Evolutionary conservation across 2,329 filamentous ascomycete species (phyloP).

Genomic region (Aspergillus fumigatiaffinis): DNA sequence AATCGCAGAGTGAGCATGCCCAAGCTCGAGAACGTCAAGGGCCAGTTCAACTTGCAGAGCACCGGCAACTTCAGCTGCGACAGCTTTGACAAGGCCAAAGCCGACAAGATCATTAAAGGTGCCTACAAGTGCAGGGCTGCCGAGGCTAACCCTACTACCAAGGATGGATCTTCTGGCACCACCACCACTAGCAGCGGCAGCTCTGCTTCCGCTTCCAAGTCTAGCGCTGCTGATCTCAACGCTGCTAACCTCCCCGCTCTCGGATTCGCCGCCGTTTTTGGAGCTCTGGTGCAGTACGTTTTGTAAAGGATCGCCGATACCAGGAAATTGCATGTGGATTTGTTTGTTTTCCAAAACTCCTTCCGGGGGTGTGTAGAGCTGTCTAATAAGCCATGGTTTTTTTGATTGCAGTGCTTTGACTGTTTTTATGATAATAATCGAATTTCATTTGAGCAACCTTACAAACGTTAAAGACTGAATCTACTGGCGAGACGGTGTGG

Average conservation of each 20-base stretch:
- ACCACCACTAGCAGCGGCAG: constrained; percentile 21
- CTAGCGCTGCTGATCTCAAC: constrained; percentile 35
- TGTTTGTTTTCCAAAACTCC: constrained; percentile 22
- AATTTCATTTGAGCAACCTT: constrained; percentile 31
- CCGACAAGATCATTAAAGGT: constrained; percentile 45
- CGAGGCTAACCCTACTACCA: constrained; percentile 33
- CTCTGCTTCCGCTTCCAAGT: constrained; percentile 29
- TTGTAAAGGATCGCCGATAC: constrained; percentile 40
- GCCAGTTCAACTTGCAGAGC: constrained; percentile 66
- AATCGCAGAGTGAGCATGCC: constrained; percentile 64
- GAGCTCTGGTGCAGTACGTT: constrained; percentile 43
- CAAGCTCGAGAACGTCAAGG: constrained; percentile 62
- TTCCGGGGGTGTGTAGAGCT: constrained; percentile 32
- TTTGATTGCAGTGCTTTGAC: constrained; percentile 27
- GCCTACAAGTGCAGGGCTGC: constrained; percentile 42
- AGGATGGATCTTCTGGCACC: constrained; percentile 31
- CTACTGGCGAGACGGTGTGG: background rate
- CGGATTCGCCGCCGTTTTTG: constrained; percentile 43
- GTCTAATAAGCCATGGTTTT: constrained; percentile 33
- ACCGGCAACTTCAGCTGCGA: constrained; percentile 61
- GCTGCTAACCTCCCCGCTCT: constrained; percentile 35
- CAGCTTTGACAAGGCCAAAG: constrained; percentile 47
- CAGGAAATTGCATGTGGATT: constrained; percentile 24
- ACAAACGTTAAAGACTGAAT: background rate
- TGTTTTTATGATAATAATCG: constrained; percentile 43